Evolutionary conservation across 306 rosid genomes (phyloP), one percentile per base, ranked within the genome.

Genomic region (Alnus rubra): DNA sequence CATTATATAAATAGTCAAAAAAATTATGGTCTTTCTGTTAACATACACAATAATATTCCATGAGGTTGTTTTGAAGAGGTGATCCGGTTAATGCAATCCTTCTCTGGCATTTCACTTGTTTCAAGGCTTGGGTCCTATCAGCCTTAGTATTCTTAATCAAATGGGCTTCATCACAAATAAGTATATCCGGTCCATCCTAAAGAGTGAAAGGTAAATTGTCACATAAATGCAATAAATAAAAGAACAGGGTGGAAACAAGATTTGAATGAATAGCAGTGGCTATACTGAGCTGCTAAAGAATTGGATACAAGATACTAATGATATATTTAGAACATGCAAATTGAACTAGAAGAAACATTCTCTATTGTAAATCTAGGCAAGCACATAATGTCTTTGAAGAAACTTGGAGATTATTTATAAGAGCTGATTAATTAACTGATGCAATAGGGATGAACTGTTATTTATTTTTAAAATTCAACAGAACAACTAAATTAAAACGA

Each of bases 131-230:
- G 76, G 99, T 95, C 78, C 79, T 81, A 23, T 93, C 99, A 70
- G 99, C 97, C 85, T 73, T 92, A 13, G 93, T 95, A 88, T 95
- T 95, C 88, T 93, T 93, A 73, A 93, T 95, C 82, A 95, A 86
- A 81, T 95, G 99, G 79, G 99, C 99, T 87, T 95, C 98, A 74
- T 95, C 99, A 88, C 99, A 95, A 63, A 95, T 97, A 81, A 95
- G 98, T 84, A 95, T 90, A 84, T 95, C 99, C 1, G 99, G 97
- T 76, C 99, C 99, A 49, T 93, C 97, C 99, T 95, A 86, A 80
- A 30, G 55, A 72, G 83, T 78, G 65, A 76, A 72, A 80, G n/a
- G 56, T 62, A 68, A 56, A 74, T 35, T 45, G 71, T 85, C 73
- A 67, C 65, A 75, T 65, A 54, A 73, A 78, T 81, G 78, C 60